Evolutionary conservation across 2,329 filamentous ascomycete genomes (phyloP).

Genomic region (Fusarium illudens): DNA sequence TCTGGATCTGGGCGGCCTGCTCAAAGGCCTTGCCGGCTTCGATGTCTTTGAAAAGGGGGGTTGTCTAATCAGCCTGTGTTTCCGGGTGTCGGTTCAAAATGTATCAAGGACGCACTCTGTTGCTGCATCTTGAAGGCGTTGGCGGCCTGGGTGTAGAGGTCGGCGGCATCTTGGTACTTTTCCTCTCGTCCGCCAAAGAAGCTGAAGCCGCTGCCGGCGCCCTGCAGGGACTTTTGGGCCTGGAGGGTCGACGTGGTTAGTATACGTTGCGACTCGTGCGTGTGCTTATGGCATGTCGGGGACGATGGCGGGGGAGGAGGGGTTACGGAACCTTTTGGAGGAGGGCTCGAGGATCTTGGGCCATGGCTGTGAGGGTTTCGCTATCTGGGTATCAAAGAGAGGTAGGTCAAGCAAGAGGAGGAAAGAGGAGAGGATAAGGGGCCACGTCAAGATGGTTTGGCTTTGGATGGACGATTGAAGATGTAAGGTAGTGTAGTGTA

Average conservation of each 20-base stretch:
- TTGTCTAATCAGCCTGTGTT: slow-evolving; percentile 15
- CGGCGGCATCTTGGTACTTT: slow-evolving; percentile 89
- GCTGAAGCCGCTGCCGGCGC: slow-evolving; percentile 83
- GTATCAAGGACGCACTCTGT: slow-evolving; percentile 65
- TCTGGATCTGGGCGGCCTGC: slow-evolving; percentile 82
- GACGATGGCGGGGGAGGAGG: slow-evolving; percentile 34
- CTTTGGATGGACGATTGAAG: slow-evolving; percentile 25
- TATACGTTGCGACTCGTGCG: slow-evolving; percentile 4
- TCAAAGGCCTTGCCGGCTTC: slow-evolving; percentile 91
- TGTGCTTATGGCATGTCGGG: not conserved
- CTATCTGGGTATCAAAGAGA: slow-evolving; percentile 14
- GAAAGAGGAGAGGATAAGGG: slow-evolving; percentile 8
- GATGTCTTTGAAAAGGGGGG: slow-evolving; percentile 62
- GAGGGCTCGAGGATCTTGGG: slow-evolving; percentile 79
- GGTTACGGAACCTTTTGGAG: slow-evolving; percentile 72
- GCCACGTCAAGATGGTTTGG: slow-evolving; percentile 22
- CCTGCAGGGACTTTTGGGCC: slow-evolving; percentile 85
- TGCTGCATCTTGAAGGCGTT: slow-evolving; percentile 93
- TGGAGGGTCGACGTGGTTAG: slow-evolving; percentile 48
- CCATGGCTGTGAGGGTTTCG: slow-evolving; percentile 59
- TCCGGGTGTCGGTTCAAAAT: not conserved
- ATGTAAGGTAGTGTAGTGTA: not conserved
- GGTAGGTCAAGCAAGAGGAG: not conserved
- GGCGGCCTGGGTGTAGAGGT: slow-evolving; percentile 86
- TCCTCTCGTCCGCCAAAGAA: slow-evolving; percentile 88